Conservation (phyloP, 257 asterid genomes). For the Solanum tacnaense region DNA sequence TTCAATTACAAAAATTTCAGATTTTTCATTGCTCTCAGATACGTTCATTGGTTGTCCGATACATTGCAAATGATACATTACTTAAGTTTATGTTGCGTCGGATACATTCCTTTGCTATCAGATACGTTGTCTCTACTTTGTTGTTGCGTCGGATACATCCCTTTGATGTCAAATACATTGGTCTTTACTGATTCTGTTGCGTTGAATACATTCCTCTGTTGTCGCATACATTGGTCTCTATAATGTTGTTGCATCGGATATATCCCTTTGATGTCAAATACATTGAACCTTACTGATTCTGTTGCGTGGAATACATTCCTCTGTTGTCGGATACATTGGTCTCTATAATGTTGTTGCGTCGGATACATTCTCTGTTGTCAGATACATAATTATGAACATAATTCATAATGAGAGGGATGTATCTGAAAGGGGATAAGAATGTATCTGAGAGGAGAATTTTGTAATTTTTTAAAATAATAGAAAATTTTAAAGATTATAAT, state of each 20-base stretch:
- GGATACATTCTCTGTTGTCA: background rate
- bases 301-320: too few relatives aligned
- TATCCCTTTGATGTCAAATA: too few relatives aligned
- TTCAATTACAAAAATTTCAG: background rate
- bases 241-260: background rate
- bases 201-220: background rate
- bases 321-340: too few relatives aligned
- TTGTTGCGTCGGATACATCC: background rate
- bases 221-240: background rate
- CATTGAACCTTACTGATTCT: background rate
- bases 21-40: background rate
- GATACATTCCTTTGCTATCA: too few relatives aligned
- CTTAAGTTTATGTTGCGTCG: background rate
- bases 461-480: too few relatives aligned
- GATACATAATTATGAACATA: background rate
- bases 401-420: too few relatives aligned
- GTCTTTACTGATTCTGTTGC: background rate
- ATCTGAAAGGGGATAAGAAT: background rate
- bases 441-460: too few relatives aligned
- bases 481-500: too few relatives aligned
- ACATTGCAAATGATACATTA: background rate
- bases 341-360: background rate
- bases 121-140: background rate
- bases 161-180: background rate
- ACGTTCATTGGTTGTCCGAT: background rate